Evolutionary conservation across 331 rosid genomes (phyloP).

Genomic region (Pyracantha coccinea): DNA sequence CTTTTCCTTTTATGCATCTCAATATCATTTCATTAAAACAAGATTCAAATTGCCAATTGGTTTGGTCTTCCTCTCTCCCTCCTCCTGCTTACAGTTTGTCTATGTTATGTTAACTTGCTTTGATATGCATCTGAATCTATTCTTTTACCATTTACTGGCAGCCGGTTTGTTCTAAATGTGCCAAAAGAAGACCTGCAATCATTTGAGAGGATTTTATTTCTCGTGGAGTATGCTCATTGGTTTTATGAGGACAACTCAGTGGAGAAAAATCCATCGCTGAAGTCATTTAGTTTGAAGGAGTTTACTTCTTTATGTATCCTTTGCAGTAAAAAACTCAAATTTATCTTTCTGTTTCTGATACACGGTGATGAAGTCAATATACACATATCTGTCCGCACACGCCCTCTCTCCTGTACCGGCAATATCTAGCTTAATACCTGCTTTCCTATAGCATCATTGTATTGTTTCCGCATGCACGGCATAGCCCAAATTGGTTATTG

Average conservation of each 20-base stretch:
- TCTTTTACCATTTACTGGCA: conserved; percentile 28
- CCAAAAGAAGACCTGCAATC: conserved; percentile 98
- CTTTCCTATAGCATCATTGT: background rate
- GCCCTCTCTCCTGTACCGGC: background rate
- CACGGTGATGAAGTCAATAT: background rate
- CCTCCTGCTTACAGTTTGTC: background rate
- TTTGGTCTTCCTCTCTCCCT: background rate
- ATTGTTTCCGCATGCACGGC: background rate
- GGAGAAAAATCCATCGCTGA: conserved; percentile 86
- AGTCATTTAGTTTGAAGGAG: conserved; percentile 87
- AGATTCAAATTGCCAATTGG: background rate
- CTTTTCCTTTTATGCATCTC: background rate
- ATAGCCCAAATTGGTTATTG: background rate
- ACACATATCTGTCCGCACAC: background rate
- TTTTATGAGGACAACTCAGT: conserved; percentile 95
- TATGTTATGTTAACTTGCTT: background rate
- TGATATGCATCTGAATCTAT: background rate
- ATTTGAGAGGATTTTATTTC: conserved; percentile 88
- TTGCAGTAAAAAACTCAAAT: background rate
- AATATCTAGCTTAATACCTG: background rate
- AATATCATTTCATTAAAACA: background rate
- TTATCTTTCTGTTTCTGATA: background rate
- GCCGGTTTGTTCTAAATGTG: conserved; percentile 92
- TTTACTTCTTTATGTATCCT: conserved; percentile 93
- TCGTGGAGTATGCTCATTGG: conserved; percentile 99